phyloP scores from a whole-genome alignment of 192 early-diverging fungal species.

The Backusella australiensis region DNA sequence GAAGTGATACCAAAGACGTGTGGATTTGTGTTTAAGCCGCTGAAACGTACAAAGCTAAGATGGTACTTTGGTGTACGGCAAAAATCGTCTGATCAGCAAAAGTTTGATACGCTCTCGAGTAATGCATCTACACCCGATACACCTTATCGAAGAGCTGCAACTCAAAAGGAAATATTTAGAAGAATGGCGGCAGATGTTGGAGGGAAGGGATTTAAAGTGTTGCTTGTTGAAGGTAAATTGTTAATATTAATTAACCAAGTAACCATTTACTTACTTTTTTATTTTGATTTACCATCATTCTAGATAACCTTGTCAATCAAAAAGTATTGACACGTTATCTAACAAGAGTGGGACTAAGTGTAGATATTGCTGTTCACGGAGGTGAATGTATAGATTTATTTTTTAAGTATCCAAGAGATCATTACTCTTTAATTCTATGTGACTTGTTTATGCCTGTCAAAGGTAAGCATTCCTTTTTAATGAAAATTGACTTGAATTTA shows the following conservation, averaged over 20 bases:
- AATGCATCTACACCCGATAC: conserved; percentile 18
- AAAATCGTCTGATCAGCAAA: not conserved
- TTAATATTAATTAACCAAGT: not conserved
- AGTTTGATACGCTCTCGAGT: not conserved
- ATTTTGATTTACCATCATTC: not conserved
- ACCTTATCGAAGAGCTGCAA: conserved; percentile 43
- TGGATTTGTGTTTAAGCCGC: conserved; percentile 57
- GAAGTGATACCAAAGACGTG: conserved; percentile 31
- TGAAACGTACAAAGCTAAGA: conserved; percentile 50
- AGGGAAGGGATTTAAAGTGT: conserved; percentile 43
- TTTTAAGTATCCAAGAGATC: conserved; percentile 34
- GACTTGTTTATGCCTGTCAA: conserved; percentile 61
- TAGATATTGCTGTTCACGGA: conserved; percentile 47
- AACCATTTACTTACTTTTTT: not conserved
- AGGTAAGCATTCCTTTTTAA: conserved; percentile 26
- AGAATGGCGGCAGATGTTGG: conserved; percentile 51
- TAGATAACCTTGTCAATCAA: conserved; percentile 57
- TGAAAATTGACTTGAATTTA: not conserved
- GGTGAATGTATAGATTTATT: conserved; percentile 47
- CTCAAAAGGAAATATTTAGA: conserved; percentile 50
- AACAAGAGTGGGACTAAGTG: conserved; percentile 43
- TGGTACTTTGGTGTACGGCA: conserved; percentile 41
- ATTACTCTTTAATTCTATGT: conserved; percentile 53
- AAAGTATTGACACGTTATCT: conserved; percentile 53
- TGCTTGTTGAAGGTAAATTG: conserved; percentile 49